Evolutionary conservation across 495 filamentous ascomycete genomes (phyloP), one percentile per base, ranked within the genome.

Genomic region (Hypoxylon crocopeplum): DNA sequence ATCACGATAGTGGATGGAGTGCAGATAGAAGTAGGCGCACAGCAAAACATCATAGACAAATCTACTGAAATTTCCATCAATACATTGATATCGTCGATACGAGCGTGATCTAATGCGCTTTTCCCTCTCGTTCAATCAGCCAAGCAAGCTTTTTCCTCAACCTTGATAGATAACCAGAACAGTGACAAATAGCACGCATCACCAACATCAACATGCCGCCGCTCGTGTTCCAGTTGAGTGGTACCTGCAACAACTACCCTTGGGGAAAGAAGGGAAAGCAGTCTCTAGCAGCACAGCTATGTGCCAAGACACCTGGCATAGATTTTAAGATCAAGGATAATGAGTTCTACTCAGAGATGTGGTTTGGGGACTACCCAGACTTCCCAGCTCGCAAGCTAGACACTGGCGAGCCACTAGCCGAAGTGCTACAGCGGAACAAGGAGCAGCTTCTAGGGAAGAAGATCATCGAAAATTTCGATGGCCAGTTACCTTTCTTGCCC

Each of bases 291-390:
- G 83, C 87, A 7, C 83, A 80, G 49, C 84, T 85, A 64, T 87
- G 85, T 63, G 81, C 82, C 44, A 86, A 84, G 62, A 92, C 84
- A 24, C 84, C 88, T 7, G 77, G 80, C 37, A 76, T 82, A 19
- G 79, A 83, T 50, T 91, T 93, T 67, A 75, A 81, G 21, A 85
- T 93, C 53, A 83, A 93, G 44, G 77, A 88, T 27, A 81, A 88
- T 52, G 87, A 88, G 71, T 81, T 79, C 17, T 81, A 81, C 53
- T 76, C 77, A 4, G 72, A 87, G 76, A 88, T 91, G 79, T 92
- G 89, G 90, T 86, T 93, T 76, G 89, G 89, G 2, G 90, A 90
- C 32, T 91, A 93, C 56, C 89, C 89, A 0, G 83, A 82, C 15
- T 84, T 85, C 30, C 89, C 88, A 0, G 86, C 87, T 1, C 81